These are phyloP conservation scores for Solanum hybrid DNA, from an alignment of 305 asterid species.

Conservation along the genomic window DNA sequence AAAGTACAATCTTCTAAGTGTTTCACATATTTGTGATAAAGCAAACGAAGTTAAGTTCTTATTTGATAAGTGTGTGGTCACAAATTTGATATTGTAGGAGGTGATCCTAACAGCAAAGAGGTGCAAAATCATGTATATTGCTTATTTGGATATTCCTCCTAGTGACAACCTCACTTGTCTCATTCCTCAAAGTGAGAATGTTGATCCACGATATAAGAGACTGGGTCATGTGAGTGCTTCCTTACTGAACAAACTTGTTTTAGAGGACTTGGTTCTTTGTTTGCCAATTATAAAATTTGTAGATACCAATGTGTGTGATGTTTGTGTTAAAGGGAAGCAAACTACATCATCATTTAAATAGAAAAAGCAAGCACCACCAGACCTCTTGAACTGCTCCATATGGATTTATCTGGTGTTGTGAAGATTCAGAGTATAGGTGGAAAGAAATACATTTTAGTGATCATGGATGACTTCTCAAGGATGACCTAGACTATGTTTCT, in stretches of 20 bases:
- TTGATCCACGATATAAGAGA: background rate
- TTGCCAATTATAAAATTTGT: background rate
- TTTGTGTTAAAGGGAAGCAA: background rate
- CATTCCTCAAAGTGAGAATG: background rate
- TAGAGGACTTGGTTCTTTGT: background rate
- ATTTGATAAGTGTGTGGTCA: background rate
- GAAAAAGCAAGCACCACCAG: background rate
- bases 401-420: background rate
- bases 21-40: background rate
- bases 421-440: background rate
- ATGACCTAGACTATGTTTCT: too few species aligned
- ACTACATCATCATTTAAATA: background rate
- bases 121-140: background rate
- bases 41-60: background rate
- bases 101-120: background rate
- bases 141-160: background rate
- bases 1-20: background rate
- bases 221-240: background rate
- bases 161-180: background rate
- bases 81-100: background rate
- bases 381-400: background rate
- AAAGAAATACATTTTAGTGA: background rate
- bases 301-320: background rate
- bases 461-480: background rate
- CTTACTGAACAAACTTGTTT: background rate